These are phyloP conservation scores for Phytopythium kandeliae DNA, from an alignment of 352 stramenopile species.

Conservation along the genomic window DNA sequence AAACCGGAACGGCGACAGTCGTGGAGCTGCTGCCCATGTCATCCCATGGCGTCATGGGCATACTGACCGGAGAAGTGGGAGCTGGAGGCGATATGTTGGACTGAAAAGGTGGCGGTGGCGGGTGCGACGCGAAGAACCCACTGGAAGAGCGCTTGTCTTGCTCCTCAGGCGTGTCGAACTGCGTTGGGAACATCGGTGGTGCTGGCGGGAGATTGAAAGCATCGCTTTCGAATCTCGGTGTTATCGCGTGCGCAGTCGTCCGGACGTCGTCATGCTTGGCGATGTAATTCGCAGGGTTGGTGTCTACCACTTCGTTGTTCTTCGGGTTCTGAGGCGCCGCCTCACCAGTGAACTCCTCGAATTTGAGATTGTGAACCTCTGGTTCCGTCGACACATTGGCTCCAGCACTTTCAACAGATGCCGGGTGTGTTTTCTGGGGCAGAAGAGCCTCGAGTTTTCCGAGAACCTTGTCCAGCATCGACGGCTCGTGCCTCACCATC, in stretches of 20 bases:
- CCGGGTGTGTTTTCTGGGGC: conserved; percentile 10
- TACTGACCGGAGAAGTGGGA: conserved; percentile 1
- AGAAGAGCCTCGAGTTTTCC: conserved; percentile 36
- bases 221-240: conserved; percentile 6
- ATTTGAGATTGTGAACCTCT: conserved; percentile 45
- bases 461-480: conserved; percentile 20
- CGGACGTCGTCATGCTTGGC: conserved; percentile 5
- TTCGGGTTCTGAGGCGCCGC: conserved; percentile 14
- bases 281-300: not conserved
- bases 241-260: not conserved
- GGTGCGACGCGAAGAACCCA: conserved; percentile 7
- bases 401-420: conserved; percentile 1
- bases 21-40: conserved; percentile 4
- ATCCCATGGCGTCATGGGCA: conserved; percentile 7
- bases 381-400: not conserved
- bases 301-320: not conserved
- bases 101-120: conserved; percentile 1
- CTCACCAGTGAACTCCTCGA: conserved; percentile 63
- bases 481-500: conserved; percentile 25
- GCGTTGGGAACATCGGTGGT: conserved; percentile 8
- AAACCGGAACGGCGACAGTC: conserved; percentile 2
- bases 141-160: not conserved
- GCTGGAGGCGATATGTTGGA: conserved; percentile 1
- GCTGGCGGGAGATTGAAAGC: conserved; percentile 11
- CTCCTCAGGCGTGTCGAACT: not conserved